These are phyloP conservation scores for Pyropia yezoensis DNA, from an alignment of 23 red algal genomes.

Conservation along the genomic window DNA sequence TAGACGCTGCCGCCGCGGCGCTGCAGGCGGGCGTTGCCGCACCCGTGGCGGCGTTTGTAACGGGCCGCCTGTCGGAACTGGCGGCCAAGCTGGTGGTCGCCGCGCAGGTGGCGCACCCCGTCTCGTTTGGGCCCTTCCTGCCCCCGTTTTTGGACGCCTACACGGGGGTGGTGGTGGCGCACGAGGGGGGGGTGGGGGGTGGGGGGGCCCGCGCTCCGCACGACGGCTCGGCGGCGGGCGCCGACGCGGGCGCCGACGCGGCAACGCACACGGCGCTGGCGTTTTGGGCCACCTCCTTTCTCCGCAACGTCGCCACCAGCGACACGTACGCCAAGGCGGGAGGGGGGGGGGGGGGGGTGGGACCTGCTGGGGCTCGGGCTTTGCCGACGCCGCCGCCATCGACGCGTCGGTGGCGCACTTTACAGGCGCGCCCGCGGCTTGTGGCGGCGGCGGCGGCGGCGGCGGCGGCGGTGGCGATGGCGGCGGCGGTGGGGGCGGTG, in stretches of 20 bases:
- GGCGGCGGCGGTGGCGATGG: too few species aligned
- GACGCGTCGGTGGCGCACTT: too few species aligned
- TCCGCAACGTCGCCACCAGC: conserved; percentile 15
- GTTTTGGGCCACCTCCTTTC: conserved; percentile 34
- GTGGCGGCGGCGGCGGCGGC: too few species aligned
- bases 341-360: too few species aligned
- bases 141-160: conserved; percentile 37
- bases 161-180: conserved; percentile 14
- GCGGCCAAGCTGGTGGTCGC: conserved; percentile 31
- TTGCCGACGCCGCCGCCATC: too few species aligned
- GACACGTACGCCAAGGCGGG: conserved; percentile 4
- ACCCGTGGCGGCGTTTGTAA: conserved; percentile 7
- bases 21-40: conserved; percentile 14
- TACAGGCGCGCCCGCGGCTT: too few species aligned
- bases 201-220: too few species aligned
- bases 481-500: too few species aligned
- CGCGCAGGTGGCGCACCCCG: conserved; percentile 28
- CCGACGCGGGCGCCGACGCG: too few species aligned
- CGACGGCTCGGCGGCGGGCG: too few species aligned
- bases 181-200: conserved; percentile 1
- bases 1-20: background rate
- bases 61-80: conserved; percentile 26
- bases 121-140: conserved; percentile 35
- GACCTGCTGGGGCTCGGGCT: too few species aligned
- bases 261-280: background rate